Percentiles rank a stretch among this genome's conserved stretches.
These are phyloP conservation scores for Lipomyces spencermartinsiae DNA, from an alignment of 805 yeast genomes.

Conservation along the genomic window DNA sequence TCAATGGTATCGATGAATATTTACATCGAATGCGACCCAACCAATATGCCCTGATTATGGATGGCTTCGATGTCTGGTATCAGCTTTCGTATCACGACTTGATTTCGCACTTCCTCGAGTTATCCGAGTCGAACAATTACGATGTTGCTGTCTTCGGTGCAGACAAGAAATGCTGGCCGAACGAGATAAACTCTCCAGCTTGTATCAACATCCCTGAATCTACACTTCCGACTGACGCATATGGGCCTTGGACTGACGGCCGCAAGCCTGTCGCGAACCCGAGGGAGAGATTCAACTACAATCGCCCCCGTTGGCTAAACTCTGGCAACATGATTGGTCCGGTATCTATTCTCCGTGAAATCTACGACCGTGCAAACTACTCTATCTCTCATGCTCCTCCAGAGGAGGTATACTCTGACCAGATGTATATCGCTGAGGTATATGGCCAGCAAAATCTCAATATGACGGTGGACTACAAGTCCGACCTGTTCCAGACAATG, in stretches of 20 bases:
- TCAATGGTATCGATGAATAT: conserved; percentile 31
- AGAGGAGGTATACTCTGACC: conserved; percentile 34
- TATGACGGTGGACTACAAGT: conserved; percentile 33
- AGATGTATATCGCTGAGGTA: conserved; percentile 37
- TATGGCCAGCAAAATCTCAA: conserved; percentile 32
- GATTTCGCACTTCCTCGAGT: conserved; percentile 26
- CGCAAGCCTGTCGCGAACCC: conserved; percentile 10
- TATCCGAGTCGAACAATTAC: conserved; percentile 8
- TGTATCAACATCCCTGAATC: conserved; percentile 34
- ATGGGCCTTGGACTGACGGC: conserved; percentile 35
- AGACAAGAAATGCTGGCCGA: conserved; percentile 30
- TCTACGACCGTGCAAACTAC: conserved; percentile 33
- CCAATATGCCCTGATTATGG: conserved; percentile 31
- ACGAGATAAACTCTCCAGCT: conserved; percentile 30
- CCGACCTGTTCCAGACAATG: conserved; percentile 37
- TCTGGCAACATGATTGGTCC: conserved; percentile 39
- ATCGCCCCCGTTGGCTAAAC: conserved; percentile 38
- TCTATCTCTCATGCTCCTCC: conserved; percentile 31
- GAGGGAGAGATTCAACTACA: conserved; percentile 16
- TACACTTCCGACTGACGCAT: conserved; percentile 33
- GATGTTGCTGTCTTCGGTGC: conserved; percentile 24
- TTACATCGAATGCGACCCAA: conserved; percentile 21
- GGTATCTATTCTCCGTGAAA: conserved; percentile 27
- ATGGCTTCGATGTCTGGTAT: conserved; percentile 37
- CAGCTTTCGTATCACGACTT: conserved; percentile 26